Percentiles rank a stretch among this genome's conserved stretches.
Evolutionary conservation across 2,329 filamentous ascomycete species (phyloP).

Genomic region (Lecanosticta acicola): DNA sequence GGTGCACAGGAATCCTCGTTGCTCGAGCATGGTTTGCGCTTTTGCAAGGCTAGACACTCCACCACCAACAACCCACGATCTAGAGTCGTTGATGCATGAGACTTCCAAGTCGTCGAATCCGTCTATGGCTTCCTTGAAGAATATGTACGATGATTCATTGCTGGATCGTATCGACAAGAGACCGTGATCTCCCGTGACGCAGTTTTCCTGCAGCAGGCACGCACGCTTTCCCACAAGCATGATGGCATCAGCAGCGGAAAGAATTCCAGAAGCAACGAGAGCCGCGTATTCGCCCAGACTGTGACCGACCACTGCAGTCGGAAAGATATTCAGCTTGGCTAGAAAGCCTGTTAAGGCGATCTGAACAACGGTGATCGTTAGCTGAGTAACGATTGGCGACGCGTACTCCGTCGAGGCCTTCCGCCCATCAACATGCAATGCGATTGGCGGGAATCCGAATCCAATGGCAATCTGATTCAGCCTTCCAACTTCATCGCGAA

Average conservation of each 20-base stretch:
- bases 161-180: conserved; percentile 19
- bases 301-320: conserved; percentile 27
- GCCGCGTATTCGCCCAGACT: conserved; percentile 39
- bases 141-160: not conserved
- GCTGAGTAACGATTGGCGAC: conserved; percentile 32
- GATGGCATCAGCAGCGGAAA: conserved; percentile 30
- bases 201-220: conserved; percentile 11
- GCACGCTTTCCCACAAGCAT: conserved; percentile 34
- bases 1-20: conserved; percentile 11
- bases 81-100: conserved; percentile 31
- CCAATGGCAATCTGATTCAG: conserved; percentile 7
- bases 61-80: too few relatives aligned
- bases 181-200: conserved; percentile 9
- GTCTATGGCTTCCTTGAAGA: too few relatives aligned
- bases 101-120: conserved; percentile 8
- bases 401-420: not conserved
- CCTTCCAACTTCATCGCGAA: not conserved
- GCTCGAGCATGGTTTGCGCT: too few relatives aligned
- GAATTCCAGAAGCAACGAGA: conserved; percentile 31
- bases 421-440: conserved; percentile 1
- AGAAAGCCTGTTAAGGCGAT: conserved; percentile 35
- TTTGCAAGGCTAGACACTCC: too few relatives aligned
- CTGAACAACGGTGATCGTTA: conserved; percentile 37
- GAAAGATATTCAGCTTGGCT: conserved; percentile 26
- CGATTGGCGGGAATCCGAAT: too few relatives aligned